Evolutionary conservation across 139 green algal species (phyloP), one percentile per base, ranked within the genome.

Genomic region (Chlamydomonas eustigma): DNA sequence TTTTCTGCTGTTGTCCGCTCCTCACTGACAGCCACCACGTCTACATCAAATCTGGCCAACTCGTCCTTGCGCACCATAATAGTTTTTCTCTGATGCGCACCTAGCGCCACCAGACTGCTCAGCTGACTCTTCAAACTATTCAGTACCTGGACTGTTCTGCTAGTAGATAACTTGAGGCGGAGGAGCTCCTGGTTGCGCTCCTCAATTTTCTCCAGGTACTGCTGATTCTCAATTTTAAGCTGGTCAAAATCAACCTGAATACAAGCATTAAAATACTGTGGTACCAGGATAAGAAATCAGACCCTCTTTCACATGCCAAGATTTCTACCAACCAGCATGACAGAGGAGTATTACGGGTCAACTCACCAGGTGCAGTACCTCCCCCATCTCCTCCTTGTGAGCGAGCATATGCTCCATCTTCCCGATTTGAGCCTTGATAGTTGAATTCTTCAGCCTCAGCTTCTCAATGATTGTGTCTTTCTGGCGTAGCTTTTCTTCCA

Each of bases 201-300:
- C 80, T 95, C 89, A 34, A 95, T 93, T 28, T 83, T 86, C 84
- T 92, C 87, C 82, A 94, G 80, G 78, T 93, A 92, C 81, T 95
- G 91, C 82, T 94, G 88, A 81, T 95, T 94, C 76, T 97, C 90
- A 63, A 97, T 97, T 80, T 95, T 95, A 3, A 97, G 86, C 83
- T 95, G 90, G 74, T 97, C 92, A 80, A 97, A 97, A 84, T 97
- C 92, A 18, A 58, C 44, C 44, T 58, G 44, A 58, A 58, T 58
- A 28, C 18, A 0, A 96, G 88, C 25, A 85, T 18, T 28, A 18
- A 58, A 58, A 12, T 28, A 58, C n/a, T n/a, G n/a, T n/a, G n/a
- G n/a, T n/a, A n/a, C n/a, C n/a, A n/a, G n/a, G n/a, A n/a, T n/a
- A n/a, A n/a, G n/a, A n/a, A n/a, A n/a, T n/a, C n/a, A n/a, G n/a